Percentiles rank a stretch among this genome's conserved stretches.
Evolutionary conservation across 257 asterid species (phyloP).

Genomic region (Gardenia jasminoides): DNA sequence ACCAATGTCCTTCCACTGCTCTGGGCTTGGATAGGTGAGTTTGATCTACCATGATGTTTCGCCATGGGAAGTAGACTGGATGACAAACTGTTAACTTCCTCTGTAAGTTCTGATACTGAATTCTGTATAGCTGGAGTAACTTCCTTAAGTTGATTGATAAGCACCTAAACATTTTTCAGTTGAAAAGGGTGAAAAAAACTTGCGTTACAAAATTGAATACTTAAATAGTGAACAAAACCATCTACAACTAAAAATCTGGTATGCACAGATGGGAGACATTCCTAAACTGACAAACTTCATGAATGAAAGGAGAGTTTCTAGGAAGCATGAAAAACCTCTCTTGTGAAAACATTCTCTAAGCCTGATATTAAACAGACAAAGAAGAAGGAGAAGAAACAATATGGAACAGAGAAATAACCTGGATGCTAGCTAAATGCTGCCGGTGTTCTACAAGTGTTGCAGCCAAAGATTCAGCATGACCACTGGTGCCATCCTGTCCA

Average conservation of each 20-base stretch:
- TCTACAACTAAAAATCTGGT: not conserved
- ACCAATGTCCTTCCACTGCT: constrained; percentile 78
- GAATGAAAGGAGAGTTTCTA: constrained; percentile 6
- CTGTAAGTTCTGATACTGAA: constrained; percentile 79
- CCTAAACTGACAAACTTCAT: not conserved
- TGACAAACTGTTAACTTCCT: constrained; percentile 79
- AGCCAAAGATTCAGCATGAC: constrained; percentile 91
- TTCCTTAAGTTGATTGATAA: constrained; percentile 91
- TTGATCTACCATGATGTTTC: constrained; percentile 54
- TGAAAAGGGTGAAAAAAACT: not conserved
- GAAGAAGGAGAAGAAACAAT: not conserved
- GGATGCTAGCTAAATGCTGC: constrained; percentile 96
- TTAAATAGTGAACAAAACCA: not conserved
- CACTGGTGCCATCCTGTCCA: constrained; percentile 63
- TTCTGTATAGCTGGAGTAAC: constrained; percentile 93
- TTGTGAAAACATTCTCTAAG: constrained; percentile 4
- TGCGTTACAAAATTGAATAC: not conserved
- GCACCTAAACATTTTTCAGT: constrained; percentile 58
- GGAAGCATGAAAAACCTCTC: not conserved
- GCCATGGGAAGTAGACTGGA: constrained; percentile 56
- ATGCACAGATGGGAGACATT: not conserved
- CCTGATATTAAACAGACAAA: not conserved
- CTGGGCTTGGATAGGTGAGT: constrained; percentile 68
- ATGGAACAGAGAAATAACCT: constrained; percentile 42
- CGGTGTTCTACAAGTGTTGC: constrained; percentile 84